Evolutionary conservation across 768 basidiomycete genomes (phyloP).

Genomic region (Amanita inopinata): DNA sequence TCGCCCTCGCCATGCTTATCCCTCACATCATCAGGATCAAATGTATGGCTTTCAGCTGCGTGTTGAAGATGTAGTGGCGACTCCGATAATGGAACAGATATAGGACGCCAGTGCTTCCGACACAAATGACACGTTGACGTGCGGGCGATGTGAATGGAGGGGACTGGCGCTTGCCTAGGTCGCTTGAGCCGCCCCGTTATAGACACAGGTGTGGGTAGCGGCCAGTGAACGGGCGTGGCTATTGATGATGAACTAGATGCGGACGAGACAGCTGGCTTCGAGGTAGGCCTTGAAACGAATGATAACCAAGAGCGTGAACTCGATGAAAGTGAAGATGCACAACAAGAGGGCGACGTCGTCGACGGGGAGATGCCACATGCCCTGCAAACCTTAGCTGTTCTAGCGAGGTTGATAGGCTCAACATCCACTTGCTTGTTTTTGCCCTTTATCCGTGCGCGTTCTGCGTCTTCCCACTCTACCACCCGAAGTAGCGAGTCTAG

Average conservation of each 20-base stretch:
- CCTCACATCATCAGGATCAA: too few relatives aligned
- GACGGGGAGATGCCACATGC: constrained; percentile 15
- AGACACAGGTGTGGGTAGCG: too few relatives aligned
- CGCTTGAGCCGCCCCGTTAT: constrained; percentile 1
- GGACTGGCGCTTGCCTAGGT: too few relatives aligned
- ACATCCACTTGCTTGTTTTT: constrained; percentile 23
- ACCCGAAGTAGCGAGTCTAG: constrained; percentile 34
- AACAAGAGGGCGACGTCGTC: constrained; percentile 13
- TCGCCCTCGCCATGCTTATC: not conserved
- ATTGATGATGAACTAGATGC: constrained; percentile 17
- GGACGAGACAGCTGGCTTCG: constrained; percentile 16
- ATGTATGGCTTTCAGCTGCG: too few relatives aligned
- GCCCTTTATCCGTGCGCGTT: constrained; percentile 21
- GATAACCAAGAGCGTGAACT: constrained; percentile 10
- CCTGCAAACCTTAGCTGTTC: constrained; percentile 15
- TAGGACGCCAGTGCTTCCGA: not conserved
- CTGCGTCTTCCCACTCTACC: constrained; percentile 31
- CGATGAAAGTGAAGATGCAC: constrained; percentile 7
- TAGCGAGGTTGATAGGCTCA: constrained; percentile 3
- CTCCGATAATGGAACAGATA: not conserved
- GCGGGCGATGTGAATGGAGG: too few relatives aligned
- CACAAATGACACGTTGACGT: not conserved
- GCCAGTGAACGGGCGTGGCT: too few relatives aligned
- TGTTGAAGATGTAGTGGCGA: constrained; percentile 4
- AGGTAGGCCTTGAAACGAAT: constrained; percentile 5